phyloP scores from a whole-genome alignment of 2,329 filamentous ascomycete species.

The Fusarium denticulatum region DNA sequence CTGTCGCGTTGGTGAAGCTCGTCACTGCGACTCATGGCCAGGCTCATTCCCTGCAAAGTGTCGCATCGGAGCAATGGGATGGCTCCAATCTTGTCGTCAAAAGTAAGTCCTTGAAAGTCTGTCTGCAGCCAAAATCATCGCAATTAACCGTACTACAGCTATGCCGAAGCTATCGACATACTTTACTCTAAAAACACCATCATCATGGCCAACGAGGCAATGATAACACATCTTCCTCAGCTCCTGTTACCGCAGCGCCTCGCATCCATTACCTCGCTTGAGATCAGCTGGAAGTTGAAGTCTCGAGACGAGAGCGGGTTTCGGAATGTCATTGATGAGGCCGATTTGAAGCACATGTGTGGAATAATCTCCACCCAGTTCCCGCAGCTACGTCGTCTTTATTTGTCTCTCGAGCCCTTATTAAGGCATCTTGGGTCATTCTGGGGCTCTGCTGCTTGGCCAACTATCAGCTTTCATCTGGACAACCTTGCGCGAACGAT shows the following conservation, averaged over 20 bases:
- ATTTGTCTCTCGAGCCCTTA: fast-evolving
- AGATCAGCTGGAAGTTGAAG: neutral
- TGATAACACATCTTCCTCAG: neutral
- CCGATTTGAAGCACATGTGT: neutral
- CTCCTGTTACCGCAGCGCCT: neutral
- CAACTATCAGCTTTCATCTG: fast-evolving
- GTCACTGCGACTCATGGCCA: neutral
- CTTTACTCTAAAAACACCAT: neutral
- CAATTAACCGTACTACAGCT: neutral
- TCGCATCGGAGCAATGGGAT: neutral
- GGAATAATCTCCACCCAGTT: neutral
- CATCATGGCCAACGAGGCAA: neutral
- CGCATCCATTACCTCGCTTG: neutral
- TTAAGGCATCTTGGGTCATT: neutral
- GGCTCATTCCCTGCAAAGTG: neutral
- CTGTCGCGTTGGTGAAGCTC: neutral
- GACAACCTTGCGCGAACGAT: neutral
- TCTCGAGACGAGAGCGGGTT: fast-evolving
- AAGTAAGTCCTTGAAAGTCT: neutral
- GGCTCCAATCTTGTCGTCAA: neutral
- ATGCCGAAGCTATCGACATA: neutral
- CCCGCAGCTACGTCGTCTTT: neutral
- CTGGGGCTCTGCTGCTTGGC: neutral
- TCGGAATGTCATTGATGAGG: neutral
- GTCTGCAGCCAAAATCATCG: fast-evolving